phyloP scores from a whole-genome alignment of 1,284 basidiomycete species.

The Boletus smithii region DNA sequence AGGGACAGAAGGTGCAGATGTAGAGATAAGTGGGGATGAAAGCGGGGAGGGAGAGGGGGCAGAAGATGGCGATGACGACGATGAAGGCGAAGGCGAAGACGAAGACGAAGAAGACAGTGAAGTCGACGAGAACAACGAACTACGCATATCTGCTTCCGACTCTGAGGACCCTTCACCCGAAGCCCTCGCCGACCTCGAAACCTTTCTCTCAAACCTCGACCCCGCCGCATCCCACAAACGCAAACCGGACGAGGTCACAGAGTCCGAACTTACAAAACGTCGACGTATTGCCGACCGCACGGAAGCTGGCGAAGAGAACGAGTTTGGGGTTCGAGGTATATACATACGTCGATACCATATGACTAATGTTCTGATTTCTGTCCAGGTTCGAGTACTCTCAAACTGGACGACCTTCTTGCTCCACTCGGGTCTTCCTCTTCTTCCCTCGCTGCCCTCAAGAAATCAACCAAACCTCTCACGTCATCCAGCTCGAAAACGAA shows the following conservation, averaged over 20 bases:
- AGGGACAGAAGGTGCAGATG: slow-evolving; percentile 10
- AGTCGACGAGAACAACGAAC: slow-evolving; percentile 38
- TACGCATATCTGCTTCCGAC: slow-evolving; percentile 52
- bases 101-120: slow-evolving; percentile 7
- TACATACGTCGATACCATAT: neutral
- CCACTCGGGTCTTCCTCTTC: slow-evolving; percentile 62
- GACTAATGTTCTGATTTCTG: slow-evolving; percentile 10
- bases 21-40: slow-evolving; percentile 20
- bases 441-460: slow-evolving; percentile 63
- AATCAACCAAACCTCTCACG: slow-evolving; percentile 60
- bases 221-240: slow-evolving; percentile 61
- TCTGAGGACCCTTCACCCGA: slow-evolving; percentile 55
- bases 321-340: slow-evolving; percentile 60
- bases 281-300: slow-evolving; percentile 68
- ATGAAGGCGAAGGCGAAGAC: slow-evolving; percentile 33
- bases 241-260: slow-evolving; percentile 46
- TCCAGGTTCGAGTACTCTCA: slow-evolving; percentile 51
- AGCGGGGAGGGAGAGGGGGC: neutral
- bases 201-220: slow-evolving; percentile 71
- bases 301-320: slow-evolving; percentile 72
- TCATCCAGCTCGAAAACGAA: slow-evolving; percentile 39
- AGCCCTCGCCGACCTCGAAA: slow-evolving; percentile 64
- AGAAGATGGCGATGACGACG: slow-evolving; percentile 35
- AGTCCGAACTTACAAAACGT: slow-evolving; percentile 47
- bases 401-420: slow-evolving; percentile 73